Percentiles rank a stretch among this genome's conserved stretches.
These are phyloP conservation scores for Syzygium oleosum DNA, from an alignment of 345 rosid genomes.

Conservation along the genomic window DNA sequence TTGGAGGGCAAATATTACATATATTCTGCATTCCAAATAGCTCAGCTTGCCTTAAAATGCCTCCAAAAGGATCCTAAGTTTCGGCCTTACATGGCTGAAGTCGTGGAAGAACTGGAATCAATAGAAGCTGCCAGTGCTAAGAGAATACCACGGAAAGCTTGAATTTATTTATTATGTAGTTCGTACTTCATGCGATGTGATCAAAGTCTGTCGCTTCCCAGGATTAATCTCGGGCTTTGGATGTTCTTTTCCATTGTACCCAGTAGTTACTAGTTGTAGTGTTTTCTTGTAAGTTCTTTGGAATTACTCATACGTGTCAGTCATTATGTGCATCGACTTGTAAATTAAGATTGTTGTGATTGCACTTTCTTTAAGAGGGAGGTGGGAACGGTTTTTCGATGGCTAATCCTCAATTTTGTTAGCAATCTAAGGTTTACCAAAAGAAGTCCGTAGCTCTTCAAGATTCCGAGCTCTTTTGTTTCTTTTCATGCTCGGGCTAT, in stretches of 20 bases:
- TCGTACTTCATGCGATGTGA: not conserved
- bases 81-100: conserved; percentile 1
- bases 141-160: not conserved
- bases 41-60: not conserved
- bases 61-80: not conserved
- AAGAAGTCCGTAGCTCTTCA: not conserved
- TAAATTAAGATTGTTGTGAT: not conserved
- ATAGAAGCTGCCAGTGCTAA: not conserved
- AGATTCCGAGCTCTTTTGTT: not conserved
- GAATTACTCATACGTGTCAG: not conserved
- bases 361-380: not conserved
- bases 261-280: not conserved
- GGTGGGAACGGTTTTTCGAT: not conserved
- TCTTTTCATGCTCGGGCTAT: not conserved
- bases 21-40: not conserved
- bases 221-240: not conserved
- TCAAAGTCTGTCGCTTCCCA: not conserved
- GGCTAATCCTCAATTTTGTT: not conserved
- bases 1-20: not conserved
- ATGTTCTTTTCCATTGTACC: not conserved
- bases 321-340: not conserved
- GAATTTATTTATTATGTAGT: not conserved
- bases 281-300: not conserved
- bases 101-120: not conserved
- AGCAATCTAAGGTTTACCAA: not conserved